Conservation (phyloP, 129 eudicot species). For the Flaveria linearis region DNA sequence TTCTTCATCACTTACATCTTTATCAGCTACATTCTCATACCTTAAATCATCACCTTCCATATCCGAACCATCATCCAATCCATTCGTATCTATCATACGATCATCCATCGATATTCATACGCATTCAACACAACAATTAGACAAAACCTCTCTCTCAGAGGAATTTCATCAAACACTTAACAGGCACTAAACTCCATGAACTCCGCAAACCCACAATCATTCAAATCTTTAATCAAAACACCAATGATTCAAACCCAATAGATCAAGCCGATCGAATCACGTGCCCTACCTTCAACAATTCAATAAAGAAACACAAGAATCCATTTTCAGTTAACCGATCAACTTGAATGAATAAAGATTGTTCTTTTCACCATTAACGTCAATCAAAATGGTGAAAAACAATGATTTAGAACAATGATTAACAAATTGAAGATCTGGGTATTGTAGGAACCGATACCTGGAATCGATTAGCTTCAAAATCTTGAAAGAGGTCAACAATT, state of each 20-base stretch:
- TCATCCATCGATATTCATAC: conserved; percentile 28
- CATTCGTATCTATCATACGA: conserved; percentile 41
- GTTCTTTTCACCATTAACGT: conserved; percentile 8
- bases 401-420: neutral
- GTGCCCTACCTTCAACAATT: neutral
- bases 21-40: conserved; percentile 64
- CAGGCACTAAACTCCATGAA: neutral
- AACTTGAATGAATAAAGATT: conserved; percentile 13
- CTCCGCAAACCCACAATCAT: neutral
- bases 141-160: conserved; percentile 13
- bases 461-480: conserved; percentile 50
- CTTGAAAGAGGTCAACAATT: conserved; percentile 27
- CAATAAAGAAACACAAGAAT: conserved; percentile 5
- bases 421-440: neutral
- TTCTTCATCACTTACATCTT: conserved; percentile 95
- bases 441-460: conserved; percentile 40
- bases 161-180: conserved; percentile 18
- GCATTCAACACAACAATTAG: conserved; percentile 5
- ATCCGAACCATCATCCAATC: conserved; percentile 54
- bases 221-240: neutral
- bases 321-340: neutral
- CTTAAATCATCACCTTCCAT: conserved; percentile 73
- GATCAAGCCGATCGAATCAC: conserved; percentile 1
- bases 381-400: neutral
- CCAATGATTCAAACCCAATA: neutral